These are phyloP conservation scores for Aegilops speltoides DNA, from an alignment of 176 grass and related monocot genomes.

Conservation along the genomic window DNA sequence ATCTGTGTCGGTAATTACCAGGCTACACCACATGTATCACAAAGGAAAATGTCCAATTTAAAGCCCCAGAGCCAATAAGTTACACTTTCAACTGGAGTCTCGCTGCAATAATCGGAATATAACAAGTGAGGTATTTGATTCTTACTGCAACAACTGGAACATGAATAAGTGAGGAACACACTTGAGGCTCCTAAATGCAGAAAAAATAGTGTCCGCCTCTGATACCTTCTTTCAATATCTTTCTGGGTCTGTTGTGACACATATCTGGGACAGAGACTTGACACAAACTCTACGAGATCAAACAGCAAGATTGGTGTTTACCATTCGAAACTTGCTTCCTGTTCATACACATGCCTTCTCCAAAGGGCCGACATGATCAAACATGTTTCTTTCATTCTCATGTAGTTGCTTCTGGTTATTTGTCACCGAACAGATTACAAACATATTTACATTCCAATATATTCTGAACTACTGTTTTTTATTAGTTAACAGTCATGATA, in stretches of 20 bases:
- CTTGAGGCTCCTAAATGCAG: not conserved
- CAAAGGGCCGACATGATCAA: slow-evolving; percentile 9
- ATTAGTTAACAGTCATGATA: slow-evolving; percentile 20
- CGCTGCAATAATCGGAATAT: not conserved
- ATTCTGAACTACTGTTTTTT: slow-evolving; percentile 7
- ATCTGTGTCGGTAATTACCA: not conserved
- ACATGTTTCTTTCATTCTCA: slow-evolving; percentile 22
- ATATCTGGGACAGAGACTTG: not conserved
- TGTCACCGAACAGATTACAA: slow-evolving; percentile 1
- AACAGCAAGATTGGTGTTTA: slow-evolving; percentile 28
- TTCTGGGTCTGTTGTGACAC: not conserved
- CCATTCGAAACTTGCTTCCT: slow-evolving; percentile 24
- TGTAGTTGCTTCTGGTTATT: slow-evolving; percentile 21
- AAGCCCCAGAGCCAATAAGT: not conserved
- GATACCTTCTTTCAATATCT: slow-evolving; percentile 7
- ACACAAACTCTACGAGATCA: slow-evolving; percentile 12
- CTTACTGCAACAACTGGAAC: not conserved
- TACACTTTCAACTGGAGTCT: slow-evolving; percentile 5
- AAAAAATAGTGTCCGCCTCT: not conserved
- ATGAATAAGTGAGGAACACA: not conserved
- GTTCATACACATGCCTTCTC: slow-evolving; percentile 21
- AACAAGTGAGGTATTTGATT: not conserved
- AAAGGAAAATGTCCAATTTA: not conserved
- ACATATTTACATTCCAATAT: slow-evolving; percentile 3
- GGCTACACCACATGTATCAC: not conserved